phyloP scores from a whole-genome alignment of 2,329 filamentous ascomycete species.

The Hymenoscyphus fructigenus region DNA sequence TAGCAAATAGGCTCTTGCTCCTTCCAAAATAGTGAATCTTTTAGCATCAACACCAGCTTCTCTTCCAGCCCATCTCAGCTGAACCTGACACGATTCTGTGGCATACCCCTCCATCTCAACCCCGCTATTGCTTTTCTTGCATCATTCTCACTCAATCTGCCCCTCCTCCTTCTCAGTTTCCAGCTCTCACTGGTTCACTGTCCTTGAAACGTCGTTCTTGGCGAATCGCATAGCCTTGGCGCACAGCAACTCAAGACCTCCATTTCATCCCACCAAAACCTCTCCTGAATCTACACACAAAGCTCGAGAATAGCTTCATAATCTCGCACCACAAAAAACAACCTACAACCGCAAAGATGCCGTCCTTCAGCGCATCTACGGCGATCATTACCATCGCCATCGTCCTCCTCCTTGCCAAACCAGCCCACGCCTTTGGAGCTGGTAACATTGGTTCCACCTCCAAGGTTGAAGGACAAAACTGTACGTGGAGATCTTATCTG shows the following conservation, averaged over 20 bases:
- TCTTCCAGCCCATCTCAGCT: not conserved
- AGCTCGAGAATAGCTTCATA: conserved; percentile 12
- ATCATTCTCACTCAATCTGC: not conserved
- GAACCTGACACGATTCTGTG: conserved; percentile 5
- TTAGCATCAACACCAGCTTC: not conserved
- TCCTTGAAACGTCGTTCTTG: conserved; percentile 3
- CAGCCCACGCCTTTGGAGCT: conserved; percentile 77
- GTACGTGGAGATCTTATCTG: conserved; percentile 43
- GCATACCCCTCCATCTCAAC: conserved; percentile 9
- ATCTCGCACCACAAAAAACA: not conserved
- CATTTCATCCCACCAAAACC: conserved; percentile 1
- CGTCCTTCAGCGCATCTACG: conserved; percentile 30
- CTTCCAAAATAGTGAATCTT: not conserved
- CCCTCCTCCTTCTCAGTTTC: not conserved
- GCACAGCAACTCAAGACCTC: not conserved
- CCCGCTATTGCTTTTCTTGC: not conserved
- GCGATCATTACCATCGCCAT: conserved; percentile 46
- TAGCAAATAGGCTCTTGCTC: not conserved
- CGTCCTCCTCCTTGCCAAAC: conserved; percentile 65
- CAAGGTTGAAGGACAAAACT: conserved; percentile 81
- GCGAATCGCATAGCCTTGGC: not conserved
- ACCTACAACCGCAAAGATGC: conserved; percentile 29
- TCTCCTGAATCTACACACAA: conserved; percentile 4
- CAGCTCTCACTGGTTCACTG: not conserved
- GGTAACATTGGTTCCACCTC: conserved; percentile 84